phyloP scores from a whole-genome alignment of 1,284 basidiomycete genomes.

The Ceratobasidium sp. region DNA sequence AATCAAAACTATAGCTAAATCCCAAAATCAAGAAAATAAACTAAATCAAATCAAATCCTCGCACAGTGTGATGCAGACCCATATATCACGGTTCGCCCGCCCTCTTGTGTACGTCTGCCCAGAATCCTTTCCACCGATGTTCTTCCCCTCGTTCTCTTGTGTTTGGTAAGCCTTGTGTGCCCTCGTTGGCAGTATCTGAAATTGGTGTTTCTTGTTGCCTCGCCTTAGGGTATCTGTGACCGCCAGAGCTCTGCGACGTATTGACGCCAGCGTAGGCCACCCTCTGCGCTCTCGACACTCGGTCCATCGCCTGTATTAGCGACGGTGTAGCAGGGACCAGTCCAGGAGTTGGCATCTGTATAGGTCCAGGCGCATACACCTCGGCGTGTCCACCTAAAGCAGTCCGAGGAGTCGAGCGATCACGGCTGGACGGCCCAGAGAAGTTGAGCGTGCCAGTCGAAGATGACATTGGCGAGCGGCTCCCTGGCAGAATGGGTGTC shows the following conservation, averaged over 20 bases:
- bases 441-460: no score
- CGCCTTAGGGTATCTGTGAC: no score
- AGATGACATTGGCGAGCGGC: not conserved
- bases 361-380: not conserved
- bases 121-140: conserved; percentile 42
- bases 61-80: not conserved
- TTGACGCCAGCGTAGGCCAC: conserved; percentile 3
- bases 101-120: conserved; percentile 42
- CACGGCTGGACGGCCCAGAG: no score
- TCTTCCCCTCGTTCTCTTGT: not conserved
- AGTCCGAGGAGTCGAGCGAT: not conserved
- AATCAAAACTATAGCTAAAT: conserved; percentile 10
- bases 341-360: not conserved
- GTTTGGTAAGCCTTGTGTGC: not conserved
- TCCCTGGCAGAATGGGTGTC: not conserved
- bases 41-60: no score
- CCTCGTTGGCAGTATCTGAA: no score
- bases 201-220: no score
- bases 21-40: conserved; percentile 13
- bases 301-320: conserved; percentile 24
- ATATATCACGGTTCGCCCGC: conserved; percentile 18
- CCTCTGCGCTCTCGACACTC: conserved; percentile 19
- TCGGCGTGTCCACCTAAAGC: not conserved
- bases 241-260: not conserved
- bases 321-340: conserved; percentile 32